Conservation (phyloP, 495 filamentous ascomycete species). For the Penicillium daleae region DNA sequence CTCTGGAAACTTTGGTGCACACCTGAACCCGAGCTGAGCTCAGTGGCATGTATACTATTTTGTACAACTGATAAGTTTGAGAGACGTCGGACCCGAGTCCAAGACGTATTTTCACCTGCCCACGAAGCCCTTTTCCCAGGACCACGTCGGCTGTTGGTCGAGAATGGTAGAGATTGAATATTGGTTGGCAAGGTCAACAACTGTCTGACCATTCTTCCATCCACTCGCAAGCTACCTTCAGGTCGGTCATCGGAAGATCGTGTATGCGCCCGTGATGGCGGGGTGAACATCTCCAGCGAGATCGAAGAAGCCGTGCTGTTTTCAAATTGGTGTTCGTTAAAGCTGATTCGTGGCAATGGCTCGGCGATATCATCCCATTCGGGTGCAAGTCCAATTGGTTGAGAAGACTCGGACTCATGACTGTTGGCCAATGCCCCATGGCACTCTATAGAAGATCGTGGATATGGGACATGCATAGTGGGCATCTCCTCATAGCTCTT, state of each 20-base stretch:
- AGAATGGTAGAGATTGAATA: background rate
- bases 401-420: background rate
- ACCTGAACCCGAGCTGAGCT: background rate
- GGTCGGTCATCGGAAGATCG: background rate
- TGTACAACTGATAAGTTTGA: background rate
- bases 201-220: background rate
- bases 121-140: background rate
- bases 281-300: background rate
- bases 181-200: conserved; percentile 2
- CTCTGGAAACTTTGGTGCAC: background rate
- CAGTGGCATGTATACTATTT: background rate
- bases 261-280: background rate
- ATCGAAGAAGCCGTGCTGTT: conserved; percentile 3
- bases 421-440: conserved; percentile 20
- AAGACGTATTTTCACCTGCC: background rate
- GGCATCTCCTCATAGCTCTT: conserved; percentile 32
- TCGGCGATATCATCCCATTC: background rate
- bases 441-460: conserved; percentile 18
- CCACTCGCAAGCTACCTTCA: background rate
- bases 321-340: background rate
- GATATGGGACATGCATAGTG: conserved; percentile 37
- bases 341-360: conserved; percentile 1
- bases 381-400: background rate
- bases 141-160: background rate
- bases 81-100: background rate